Evolutionary conservation across 208 protist genomes (phyloP).

Genomic region (Balamuthia mandrillaris): DNA sequence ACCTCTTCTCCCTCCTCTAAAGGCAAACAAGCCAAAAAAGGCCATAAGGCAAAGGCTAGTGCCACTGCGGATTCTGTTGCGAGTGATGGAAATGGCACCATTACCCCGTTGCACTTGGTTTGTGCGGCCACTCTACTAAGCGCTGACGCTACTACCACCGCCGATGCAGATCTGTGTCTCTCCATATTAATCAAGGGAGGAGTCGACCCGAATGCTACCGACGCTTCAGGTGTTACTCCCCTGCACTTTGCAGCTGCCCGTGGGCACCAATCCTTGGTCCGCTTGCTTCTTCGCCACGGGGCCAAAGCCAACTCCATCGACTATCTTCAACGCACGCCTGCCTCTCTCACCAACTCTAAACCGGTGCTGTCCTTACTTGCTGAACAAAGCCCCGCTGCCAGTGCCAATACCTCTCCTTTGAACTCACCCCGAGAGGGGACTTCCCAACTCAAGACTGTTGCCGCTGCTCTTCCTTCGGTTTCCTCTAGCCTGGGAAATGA

Average conservation of each 20-base stretch:
- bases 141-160: too few species aligned
- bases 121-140: too few species aligned
- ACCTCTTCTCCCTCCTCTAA: too few species aligned
- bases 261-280: too few species aligned
- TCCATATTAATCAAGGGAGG: background rate
- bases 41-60: too few species aligned
- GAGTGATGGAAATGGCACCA: too few species aligned
- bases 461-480: background rate
- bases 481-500: background rate
- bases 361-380: background rate
- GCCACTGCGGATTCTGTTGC: too few species aligned
- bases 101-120: too few species aligned
- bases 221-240: background rate
- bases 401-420: background rate
- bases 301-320: background rate
- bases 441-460: background rate
- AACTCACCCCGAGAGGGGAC: background rate
- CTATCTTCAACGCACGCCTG: background rate
- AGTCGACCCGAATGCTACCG: background rate
- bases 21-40: too few species aligned
- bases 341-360: background rate
- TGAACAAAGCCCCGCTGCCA: background rate
- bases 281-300: too few species aligned
- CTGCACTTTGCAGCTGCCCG: background rate
- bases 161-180: too few species aligned